A percentile compares a stretch with the other conserved stretches of the same genome.
phyloP scores from a whole-genome alignment of 1,284 basidiomycete genomes.

The Cutaneotrichosporon curvatum region DNA sequence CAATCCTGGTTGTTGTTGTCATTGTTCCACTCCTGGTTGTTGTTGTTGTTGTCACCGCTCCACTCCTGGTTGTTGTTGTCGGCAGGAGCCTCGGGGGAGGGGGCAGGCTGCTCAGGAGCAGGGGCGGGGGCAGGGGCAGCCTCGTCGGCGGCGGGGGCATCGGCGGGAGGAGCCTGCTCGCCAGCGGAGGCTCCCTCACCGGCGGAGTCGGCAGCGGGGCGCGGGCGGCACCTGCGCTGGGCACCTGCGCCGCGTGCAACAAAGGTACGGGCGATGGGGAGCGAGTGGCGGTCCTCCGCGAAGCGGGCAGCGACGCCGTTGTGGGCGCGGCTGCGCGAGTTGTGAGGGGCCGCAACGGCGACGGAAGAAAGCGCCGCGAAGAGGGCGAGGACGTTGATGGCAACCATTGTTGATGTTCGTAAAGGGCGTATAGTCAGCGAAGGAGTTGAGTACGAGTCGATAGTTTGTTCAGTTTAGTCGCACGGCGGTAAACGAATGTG shows the following conservation, averaged over 20 bases:
- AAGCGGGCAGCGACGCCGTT: constrained; percentile 16
- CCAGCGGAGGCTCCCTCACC: background rate
- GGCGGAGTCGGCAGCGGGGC: background rate
- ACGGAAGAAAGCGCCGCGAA: constrained; percentile 30
- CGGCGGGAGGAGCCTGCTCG: too few species aligned
- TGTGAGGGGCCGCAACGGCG: constrained; percentile 9
- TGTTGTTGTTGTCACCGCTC: background rate
- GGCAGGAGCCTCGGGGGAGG: background rate
- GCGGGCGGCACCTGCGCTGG: too few species aligned
- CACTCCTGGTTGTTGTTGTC: too few species aligned
- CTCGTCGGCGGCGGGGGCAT: too few species aligned
- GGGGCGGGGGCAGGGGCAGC: too few species aligned
- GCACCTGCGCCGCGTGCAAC: background rate
- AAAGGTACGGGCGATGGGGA: background rate
- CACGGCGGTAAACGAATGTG: too few species aligned
- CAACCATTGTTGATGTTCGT: too few species aligned
- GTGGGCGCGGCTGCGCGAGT: constrained; percentile 12
- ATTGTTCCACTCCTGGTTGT: background rate
- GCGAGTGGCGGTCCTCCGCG: background rate
- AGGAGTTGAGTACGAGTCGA: too few species aligned
- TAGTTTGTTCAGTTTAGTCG: background rate
- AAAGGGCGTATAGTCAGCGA: too few species aligned
- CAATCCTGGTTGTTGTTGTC: background rate
- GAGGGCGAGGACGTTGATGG: constrained; percentile 24
- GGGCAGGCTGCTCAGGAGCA: too few species aligned